Base-by-base conservation (phyloP, 306 rosid genomes). In the Alnus glutinosa region DNA sequence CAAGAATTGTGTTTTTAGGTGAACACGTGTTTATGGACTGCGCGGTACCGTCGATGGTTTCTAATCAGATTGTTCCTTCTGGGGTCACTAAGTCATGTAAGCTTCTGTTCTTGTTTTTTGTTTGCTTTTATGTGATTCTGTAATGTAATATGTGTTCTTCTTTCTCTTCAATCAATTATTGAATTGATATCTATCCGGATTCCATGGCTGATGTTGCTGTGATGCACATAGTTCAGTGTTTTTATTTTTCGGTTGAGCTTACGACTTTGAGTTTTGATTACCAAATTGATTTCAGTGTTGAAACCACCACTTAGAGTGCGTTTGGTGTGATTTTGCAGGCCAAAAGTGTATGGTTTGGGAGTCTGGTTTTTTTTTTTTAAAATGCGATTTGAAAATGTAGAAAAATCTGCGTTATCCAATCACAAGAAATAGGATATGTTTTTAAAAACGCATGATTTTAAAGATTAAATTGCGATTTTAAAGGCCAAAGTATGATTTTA, bases 11-110 rank as follows among this genome's bases (percentile, higher is more conserved):
- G 9, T 46, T 3, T 76, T 34, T 87, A 96, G 99, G 99, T 74
- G 99, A 96, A 86, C 55, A 87, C 77, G 90, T 85, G 64, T 93
- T 93, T 77, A 52, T 93, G 82, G 97, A 93, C 63, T 84, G 87
- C 83, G 87, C 93, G 2, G 84, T 92, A 10, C 88, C 88, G 28
- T 54, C 88, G 48, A 75, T 93, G 83, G 89, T 91, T 77, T 85
- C 97, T 55, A 93, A 91, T 81, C 96, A 93, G 86, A 89, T 91
- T 55, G 79, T 96, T 83, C 85, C 94, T 46, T 80, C 90, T 42
- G 96, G 98, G 39, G 78, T 86, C 47, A 85, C 79, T 36, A 96
- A 91, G 86, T 93, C 99, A 85, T 96, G 98, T 96, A 88, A 75
- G 98, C 32, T 51, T 9, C 68, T 23, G 37, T 16, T 47, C n/a